Conservation (phyloP, 352 stramenopile species). For the Phytophthora sp. region DNA sequence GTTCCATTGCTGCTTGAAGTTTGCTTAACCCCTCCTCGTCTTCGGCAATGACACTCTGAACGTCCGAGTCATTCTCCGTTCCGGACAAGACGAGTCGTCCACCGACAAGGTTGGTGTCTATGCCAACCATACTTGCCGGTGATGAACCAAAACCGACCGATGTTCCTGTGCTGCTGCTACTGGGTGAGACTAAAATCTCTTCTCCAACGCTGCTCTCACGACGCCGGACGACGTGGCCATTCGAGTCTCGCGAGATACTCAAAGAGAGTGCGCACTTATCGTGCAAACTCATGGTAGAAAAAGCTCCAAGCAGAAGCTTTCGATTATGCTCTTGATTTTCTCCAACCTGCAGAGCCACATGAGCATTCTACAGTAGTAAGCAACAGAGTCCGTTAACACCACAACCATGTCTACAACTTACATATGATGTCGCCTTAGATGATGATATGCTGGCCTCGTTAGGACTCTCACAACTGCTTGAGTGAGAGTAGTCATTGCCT, state of each 20-base stretch:
- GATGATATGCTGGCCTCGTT: constrained; percentile 27
- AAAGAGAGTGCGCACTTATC: constrained; percentile 88
- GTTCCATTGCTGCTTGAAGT: constrained; percentile 82
- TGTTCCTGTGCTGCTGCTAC: constrained; percentile 35
- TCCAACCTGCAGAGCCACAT: constrained; percentile 45
- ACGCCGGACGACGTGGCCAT: constrained; percentile 38
- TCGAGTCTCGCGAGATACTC: constrained; percentile 73
- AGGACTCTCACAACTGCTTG: constrained; percentile 42
- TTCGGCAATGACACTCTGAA: constrained; percentile 86
- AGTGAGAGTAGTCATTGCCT: constrained; percentile 32
- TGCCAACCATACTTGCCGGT: constrained; percentile 35
- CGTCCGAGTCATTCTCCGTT: constrained; percentile 66
- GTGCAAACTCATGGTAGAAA: constrained; percentile 90
- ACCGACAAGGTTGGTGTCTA: constrained; percentile 34
- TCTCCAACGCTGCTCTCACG: constrained; percentile 69
- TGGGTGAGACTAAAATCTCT: constrained; percentile 35
- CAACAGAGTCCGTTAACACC: not conserved
- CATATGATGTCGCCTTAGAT: constrained; percentile 53
- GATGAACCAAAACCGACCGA: constrained; percentile 33
- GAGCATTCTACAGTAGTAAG: constrained; percentile 2
- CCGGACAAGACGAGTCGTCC: constrained; percentile 39
- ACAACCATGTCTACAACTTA: constrained; percentile 33
- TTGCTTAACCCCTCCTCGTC: constrained; percentile 78
- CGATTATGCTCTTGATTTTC: constrained; percentile 86
- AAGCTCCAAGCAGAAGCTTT: constrained; percentile 81